These are phyloP conservation scores for Tilletia walkeri DNA, from an alignment of 1,284 basidiomycete genomes.

Conservation along the genomic window DNA sequence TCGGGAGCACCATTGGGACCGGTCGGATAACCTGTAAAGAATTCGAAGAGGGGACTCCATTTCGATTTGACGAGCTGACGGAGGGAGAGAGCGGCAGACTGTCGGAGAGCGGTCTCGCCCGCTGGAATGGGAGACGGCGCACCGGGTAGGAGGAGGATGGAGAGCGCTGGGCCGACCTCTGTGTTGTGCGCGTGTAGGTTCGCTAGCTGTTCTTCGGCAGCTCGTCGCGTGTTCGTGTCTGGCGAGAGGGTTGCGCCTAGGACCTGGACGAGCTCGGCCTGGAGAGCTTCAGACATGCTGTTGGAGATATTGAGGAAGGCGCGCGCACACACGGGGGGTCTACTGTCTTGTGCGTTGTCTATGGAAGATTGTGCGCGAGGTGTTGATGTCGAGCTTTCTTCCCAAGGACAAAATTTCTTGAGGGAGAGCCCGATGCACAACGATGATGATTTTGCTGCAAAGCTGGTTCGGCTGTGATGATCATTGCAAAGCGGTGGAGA, in stretches of 20 bases:
- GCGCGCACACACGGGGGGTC: too few species aligned
- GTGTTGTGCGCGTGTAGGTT: slow-evolving; percentile 28
- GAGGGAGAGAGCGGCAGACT: slow-evolving; percentile 45
- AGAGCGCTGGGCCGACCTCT: slow-evolving; percentile 33
- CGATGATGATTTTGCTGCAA: too few species aligned
- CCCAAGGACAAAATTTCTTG: too few species aligned
- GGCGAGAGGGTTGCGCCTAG: slow-evolving; percentile 31
- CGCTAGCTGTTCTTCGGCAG: slow-evolving; percentile 35
- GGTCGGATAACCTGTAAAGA: slow-evolving; percentile 32
- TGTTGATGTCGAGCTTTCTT: too few species aligned
- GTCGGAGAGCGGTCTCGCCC: slow-evolving; percentile 28
- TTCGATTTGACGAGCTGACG: slow-evolving; percentile 44
- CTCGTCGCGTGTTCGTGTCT: slow-evolving; percentile 25
- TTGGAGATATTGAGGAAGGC: not conserved
- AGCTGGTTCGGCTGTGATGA: too few species aligned
- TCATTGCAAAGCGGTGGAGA: too few species aligned
- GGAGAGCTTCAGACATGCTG: slow-evolving; percentile 7
- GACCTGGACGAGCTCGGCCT: slow-evolving; percentile 11
- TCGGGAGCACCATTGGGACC: slow-evolving; percentile 20
- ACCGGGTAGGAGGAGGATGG: slow-evolving; percentile 28
- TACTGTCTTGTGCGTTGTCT: too few species aligned
- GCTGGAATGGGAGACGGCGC: slow-evolving; percentile 23
- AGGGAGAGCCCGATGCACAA: too few species aligned
- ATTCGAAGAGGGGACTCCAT: slow-evolving; percentile 48
- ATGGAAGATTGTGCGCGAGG: too few species aligned